phyloP scores from a whole-genome alignment of 164 flowering plant species.

The Dillenia suffruticosa region DNA sequence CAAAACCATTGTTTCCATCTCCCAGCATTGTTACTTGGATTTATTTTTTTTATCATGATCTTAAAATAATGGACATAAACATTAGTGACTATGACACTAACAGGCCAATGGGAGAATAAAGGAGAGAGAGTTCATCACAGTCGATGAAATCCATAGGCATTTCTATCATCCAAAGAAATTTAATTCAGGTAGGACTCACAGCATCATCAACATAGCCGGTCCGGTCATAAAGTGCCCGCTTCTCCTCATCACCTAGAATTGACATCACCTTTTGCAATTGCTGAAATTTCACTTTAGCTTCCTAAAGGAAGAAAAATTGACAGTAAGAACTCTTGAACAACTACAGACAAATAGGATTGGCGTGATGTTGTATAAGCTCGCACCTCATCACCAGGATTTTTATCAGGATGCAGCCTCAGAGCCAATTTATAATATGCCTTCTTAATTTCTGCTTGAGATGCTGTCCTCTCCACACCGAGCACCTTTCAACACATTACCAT shows the following conservation, averaged over 20 bases:
- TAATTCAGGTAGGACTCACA: constrained; percentile 41
- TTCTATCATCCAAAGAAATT: too few species aligned
- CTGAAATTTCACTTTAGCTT: constrained; percentile 97
- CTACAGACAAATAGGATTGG: neutral
- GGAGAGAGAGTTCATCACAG: neutral
- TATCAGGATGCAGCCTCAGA: constrained; percentile 92
- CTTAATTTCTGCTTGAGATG: constrained; percentile 88
- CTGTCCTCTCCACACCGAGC: constrained; percentile 80
- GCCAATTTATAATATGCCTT: constrained; percentile 95
- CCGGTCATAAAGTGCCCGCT: constrained; percentile 89
- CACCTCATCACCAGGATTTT: constrained; percentile 96
- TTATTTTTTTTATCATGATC: too few species aligned
- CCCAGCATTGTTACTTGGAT: too few species aligned
- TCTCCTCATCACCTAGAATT: constrained; percentile 93
- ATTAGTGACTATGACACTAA: too few species aligned
- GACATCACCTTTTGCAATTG: constrained; percentile 91
- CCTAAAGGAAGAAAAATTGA: constrained; percentile 32
- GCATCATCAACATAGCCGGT: constrained; percentile 97
- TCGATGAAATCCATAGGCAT: too few species aligned
- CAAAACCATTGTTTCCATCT: too few species aligned
- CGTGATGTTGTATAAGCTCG: neutral
- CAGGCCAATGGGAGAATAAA: neutral
- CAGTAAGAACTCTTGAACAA: neutral
- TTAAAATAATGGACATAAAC: too few species aligned
- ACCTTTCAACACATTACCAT: constrained; percentile 36